Evolutionary conservation across 2,329 filamentous ascomycete genomes (phyloP), one percentile per base, ranked within the genome.

Genomic region (Calonectria montana): DNA sequence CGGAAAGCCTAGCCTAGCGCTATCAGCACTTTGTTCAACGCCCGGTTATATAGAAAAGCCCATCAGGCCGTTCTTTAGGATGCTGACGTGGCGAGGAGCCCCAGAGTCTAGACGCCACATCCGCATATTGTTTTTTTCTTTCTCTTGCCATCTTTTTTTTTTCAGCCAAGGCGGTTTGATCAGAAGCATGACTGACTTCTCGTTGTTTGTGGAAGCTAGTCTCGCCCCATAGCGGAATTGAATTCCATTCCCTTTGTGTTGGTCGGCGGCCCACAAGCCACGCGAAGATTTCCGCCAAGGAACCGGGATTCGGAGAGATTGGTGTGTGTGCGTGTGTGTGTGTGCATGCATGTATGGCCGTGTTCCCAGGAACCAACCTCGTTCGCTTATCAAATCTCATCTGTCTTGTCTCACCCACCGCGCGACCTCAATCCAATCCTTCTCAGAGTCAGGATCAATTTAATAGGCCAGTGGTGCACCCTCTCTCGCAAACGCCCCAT

Each of bases 341-440:
- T 31, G 29, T 31, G 27, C 29, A 21, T 35, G 37, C 9, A 25
- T 35, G 31, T 35, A 21, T 15, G 25, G 21, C 29, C 23, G 41
- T n/a, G 8, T 23, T 23, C 43, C 23, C 9, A 4, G n/a, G 23
- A 23, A n/a, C 29, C 18, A 23, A n/a, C 29, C 18, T 29, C 29
- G 61, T 27, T 64, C 61, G 61, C 61, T 64, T 64, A 64, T 64
- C 61, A 64, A 64, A 48, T 64, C 61, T 64, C 61, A 64, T 64
- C 41, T 64, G 61, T n/a, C 45, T 25, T 18, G 57, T 41, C 21
- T n/a, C 13, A 25, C 13, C 53, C 37, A 35, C 21, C n/a, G 21
- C 31, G 23, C 21, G 23, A 27, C 53, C 10, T 39, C 53, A 27
- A n/a, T n/a, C n/a, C n/a, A 57, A 21, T 39, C 6, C 27, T 48